Evolutionary conservation across 2,329 filamentous ascomycete species (phyloP).

Genomic region (Sphaerulina populicola): DNA sequence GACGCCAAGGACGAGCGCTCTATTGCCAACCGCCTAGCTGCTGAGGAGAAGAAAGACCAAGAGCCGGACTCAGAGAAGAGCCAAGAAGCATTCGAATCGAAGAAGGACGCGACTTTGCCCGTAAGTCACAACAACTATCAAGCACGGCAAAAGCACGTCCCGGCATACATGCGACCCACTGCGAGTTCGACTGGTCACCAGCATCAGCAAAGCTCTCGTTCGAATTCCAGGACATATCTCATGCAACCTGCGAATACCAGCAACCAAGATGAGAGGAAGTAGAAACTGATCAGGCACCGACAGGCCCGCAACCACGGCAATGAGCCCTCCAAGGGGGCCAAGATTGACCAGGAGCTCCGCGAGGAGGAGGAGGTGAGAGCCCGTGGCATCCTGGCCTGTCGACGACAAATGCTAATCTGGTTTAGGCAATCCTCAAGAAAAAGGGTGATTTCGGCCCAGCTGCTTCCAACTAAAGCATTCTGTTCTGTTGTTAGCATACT

Average conservation of each 20-base stretch:
- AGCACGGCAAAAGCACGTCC: background rate
- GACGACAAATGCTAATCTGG: background rate
- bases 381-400: background rate
- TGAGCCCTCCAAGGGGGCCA: slow-evolving; percentile 62
- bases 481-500: background rate
- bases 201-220: background rate
- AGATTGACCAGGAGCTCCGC: slow-evolving; percentile 60
- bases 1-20: slow-evolving; percentile 69
- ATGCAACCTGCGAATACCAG: background rate
- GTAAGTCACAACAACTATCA: slow-evolving; percentile 22
- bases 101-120: slow-evolving; percentile 53
- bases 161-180: background rate
- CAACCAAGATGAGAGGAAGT: background rate
- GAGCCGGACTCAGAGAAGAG: slow-evolving; percentile 35
- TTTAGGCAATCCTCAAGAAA: slow-evolving; percentile 48
- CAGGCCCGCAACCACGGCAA: slow-evolving; percentile 61
- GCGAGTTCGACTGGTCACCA: background rate
- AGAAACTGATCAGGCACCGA: background rate
- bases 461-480: slow-evolving; percentile 19
- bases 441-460: slow-evolving; percentile 45
- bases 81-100: slow-evolving; percentile 34
- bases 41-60: slow-evolving; percentile 49
- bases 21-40: slow-evolving; percentile 62
- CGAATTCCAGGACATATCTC: background rate
- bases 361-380: slow-evolving; percentile 52